Evolutionary conservation across 2,329 filamentous ascomycete genomes (phyloP), one percentile per base, ranked within the genome.

Genomic region (Keithomyces neogunnii): DNA sequence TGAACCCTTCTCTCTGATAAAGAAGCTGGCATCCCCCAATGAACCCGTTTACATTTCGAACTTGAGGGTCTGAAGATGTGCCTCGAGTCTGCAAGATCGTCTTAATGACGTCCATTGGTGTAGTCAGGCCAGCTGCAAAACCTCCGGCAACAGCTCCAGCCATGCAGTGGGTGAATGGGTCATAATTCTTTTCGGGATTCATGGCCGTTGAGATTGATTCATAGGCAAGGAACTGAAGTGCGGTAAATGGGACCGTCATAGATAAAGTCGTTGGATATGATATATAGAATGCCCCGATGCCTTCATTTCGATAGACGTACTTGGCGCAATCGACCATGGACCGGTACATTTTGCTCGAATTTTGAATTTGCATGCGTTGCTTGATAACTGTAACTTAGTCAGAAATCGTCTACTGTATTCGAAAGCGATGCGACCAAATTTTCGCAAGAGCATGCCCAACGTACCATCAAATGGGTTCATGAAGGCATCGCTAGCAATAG

Each of bases 381-480:
- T 99, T 99, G 75, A 99, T 96, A 55, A 99, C 93, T 96, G 63
- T 32, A 39, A 3, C 5, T 8, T 5, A 30, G 11, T 54, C 36
- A 51, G 47, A 47, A 8, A 38, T 13, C 30, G 40, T 30, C 30
- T 30, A 7, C n/a, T 5, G 33, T 6, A 35, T 19, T 19, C 33
- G 11, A 30, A 44, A 5, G 28, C 29, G 8, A 30, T 7, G 28
- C 11, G n/a, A 30, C 9, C 5, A 30, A 13, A 26, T 8, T 26
- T 9, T 19, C 9, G 40, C 28, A 40, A 26, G n/a, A 3, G 8
- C 5, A 9, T 7, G 38, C 38, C n/a, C 5, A 10, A 28, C 81
- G 63, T 79, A 96, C 90, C 90, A 73, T 99, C 93, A 67, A 99
- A 99, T 28, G 93, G 93, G 66, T 97, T 99, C 93, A 99, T 99